Evolutionary conservation across 2,329 filamentous ascomycete genomes (phyloP), one percentile per base, ranked within the genome.

Genomic region (Sphaerulina vaccinii): DNA sequence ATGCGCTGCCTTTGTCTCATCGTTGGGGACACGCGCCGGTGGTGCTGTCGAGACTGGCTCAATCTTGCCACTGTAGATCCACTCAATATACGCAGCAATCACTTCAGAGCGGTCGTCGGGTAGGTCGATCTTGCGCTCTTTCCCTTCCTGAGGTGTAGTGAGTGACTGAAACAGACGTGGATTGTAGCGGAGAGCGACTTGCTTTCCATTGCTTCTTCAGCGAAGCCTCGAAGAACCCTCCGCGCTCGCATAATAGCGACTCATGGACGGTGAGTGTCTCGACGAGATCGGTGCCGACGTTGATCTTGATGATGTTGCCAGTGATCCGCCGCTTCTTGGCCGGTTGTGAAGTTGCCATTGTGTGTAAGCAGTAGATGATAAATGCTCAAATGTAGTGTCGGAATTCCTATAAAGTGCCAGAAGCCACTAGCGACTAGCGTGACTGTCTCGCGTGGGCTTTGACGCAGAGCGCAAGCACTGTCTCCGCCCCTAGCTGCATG

Each of bases 81-180:
- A 58, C 10, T 56, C 23, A 13, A 52, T 19, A 23, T 51, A 58
- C 0, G 19, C 19, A 15, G 32, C 46, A 29, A 54, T 15, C 1
- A 51, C 40, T 8, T 40, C 46, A 2, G 41, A 15, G 8, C 41
- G 11, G 27, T 54, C 51, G 11, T 54, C 40, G 2, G 46, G 51
- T 5, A 54, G 39, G 3, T 43, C 32, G 9, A 54, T 36, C 15
- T 40, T 33, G 15, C 32, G 36, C 4, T 13, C 24, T 16, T 23
- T 11, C 6, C 15, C 39, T 16, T 42, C 7, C 39, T 42, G 15
- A 6, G 6, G 8, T 8, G 27, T 49, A 22, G 13, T 29, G 7
- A 29, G 27, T 46, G n/a, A n/a, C n/a, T n/a, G n/a, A n/a, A n/a
- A n/a, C n/a, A n/a, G n/a, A n/a, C n/a, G n/a, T n/a, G n/a, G n/a